phyloP scores from a whole-genome alignment of 108 stramenopile genomes.

The Cyclotella choctawhatcheeana region DNA sequence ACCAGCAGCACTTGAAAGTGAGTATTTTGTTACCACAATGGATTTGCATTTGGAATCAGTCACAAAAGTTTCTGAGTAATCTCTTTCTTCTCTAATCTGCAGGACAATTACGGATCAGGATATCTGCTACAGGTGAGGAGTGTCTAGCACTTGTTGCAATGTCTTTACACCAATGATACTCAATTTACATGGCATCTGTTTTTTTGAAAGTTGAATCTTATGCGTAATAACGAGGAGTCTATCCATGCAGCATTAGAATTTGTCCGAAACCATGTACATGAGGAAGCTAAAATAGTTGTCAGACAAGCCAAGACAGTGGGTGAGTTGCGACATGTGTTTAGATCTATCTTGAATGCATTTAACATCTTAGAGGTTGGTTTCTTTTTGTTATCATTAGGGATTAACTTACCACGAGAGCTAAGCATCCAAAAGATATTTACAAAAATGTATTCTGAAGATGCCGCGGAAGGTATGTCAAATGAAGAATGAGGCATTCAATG shows the following conservation, averaged over 20 bases:
- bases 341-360: neutral
- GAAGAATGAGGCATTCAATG: neutral
- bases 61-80: neutral
- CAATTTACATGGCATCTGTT: neutral
- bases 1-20: slow-evolving; percentile 78
- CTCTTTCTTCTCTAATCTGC: neutral
- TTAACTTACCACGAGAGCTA: slow-evolving; percentile 52
- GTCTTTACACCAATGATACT: no score
- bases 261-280: slow-evolving; percentile 43
- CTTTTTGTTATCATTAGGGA: neutral
- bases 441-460: slow-evolving; percentile 42
- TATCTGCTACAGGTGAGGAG: slow-evolving; percentile 51
- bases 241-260: slow-evolving; percentile 47
- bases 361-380: neutral
- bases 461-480: slow-evolving; percentile 26
- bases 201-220: slow-evolving; percentile 43
- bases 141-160: neutral
- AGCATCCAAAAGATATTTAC: slow-evolving; percentile 48
- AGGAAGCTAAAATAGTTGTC: slow-evolving; percentile 45
- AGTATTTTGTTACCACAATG: slow-evolving; percentile 46
- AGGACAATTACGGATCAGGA: slow-evolving; percentile 57
- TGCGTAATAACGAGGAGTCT: slow-evolving; percentile 33
- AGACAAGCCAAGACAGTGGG: slow-evolving; percentile 66
- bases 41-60: neutral
- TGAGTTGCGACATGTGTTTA: no score